Conservation (phyloP, 805 yeast genomes). For the Yamadazyma olivae region DNA sequence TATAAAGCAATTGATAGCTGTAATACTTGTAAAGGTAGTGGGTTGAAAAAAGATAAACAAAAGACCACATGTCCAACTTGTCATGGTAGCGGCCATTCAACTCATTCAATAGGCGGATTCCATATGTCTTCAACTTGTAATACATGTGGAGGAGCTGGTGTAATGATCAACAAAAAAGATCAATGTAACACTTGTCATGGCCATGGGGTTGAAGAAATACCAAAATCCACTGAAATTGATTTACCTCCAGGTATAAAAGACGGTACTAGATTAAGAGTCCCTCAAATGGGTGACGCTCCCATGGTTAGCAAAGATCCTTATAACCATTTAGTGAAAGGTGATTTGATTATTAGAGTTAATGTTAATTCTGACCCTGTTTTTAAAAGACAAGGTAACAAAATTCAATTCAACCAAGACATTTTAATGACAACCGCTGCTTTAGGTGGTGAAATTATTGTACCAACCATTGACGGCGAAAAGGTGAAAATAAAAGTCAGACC, state of each 20-base stretch:
- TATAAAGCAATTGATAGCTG: slow-evolving; percentile 78
- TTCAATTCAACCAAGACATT: slow-evolving; percentile 63
- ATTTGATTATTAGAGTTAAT: slow-evolving; percentile 75
- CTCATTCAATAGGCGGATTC: slow-evolving; percentile 89
- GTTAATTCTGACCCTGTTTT: slow-evolving; percentile 75
- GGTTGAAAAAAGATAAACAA: slow-evolving; percentile 72
- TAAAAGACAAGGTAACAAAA: slow-evolving; percentile 61
- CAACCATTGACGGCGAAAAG: slow-evolving; percentile 79
- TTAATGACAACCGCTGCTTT: slow-evolving; percentile 95
- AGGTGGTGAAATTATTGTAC: slow-evolving; percentile 90
- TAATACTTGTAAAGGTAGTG: slow-evolving; percentile 77
- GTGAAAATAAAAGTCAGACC: slow-evolving; percentile 77
- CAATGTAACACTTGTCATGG: slow-evolving; percentile 84
- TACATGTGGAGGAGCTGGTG: slow-evolving; percentile 87
- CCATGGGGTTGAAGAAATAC: slow-evolving; percentile 71
- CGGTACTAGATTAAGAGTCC: slow-evolving; percentile 79
- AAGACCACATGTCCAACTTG: slow-evolving; percentile 81
- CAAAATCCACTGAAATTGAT: slow-evolving; percentile 73
- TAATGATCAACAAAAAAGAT: slow-evolving; percentile 61
- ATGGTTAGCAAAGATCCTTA: slow-evolving; percentile 67
- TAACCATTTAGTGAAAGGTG: slow-evolving; percentile 74
- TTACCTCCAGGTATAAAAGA: slow-evolving; percentile 87
- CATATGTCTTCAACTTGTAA: slow-evolving; percentile 94
- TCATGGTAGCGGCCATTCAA: slow-evolving; percentile 89
- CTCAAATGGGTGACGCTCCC: slow-evolving; percentile 92